Conservation (phyloP, 805 yeast genomes). For the Candida stauntonica region DNA sequence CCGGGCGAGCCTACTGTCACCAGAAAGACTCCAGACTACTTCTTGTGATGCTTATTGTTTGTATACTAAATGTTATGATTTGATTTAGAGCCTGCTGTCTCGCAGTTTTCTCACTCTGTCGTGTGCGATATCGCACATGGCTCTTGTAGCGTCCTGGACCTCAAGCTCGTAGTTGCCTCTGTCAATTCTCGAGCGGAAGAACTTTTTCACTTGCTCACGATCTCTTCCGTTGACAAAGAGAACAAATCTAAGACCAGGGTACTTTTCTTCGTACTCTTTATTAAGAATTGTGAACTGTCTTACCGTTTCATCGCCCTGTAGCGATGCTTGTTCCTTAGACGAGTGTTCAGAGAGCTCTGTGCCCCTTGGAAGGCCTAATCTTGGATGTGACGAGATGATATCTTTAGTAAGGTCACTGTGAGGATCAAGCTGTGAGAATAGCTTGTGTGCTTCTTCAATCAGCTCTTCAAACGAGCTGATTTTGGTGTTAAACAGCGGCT, state of each 20-base stretch:
- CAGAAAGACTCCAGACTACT: slow-evolving; percentile 95
- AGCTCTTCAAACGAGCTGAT: slow-evolving; percentile 15
- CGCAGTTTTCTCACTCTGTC: slow-evolving; percentile 64
- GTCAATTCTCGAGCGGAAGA: slow-evolving; percentile 56
- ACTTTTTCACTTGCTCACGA: slow-evolving; percentile 56
- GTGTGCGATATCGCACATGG: slow-evolving; percentile 88
- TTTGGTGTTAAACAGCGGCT: slow-evolving; percentile 9
- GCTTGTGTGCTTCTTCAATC: slow-evolving; percentile 15
- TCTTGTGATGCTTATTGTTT: slow-evolving; percentile 69
- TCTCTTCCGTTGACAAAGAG: slow-evolving; percentile 85
- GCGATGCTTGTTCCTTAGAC: slow-evolving; percentile 61
- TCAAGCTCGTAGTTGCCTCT: slow-evolving; percentile 53
- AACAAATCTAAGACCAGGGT: slow-evolving; percentile 76
- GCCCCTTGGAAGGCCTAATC: slow-evolving; percentile 63
- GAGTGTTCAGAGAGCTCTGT: slow-evolving; percentile 60
- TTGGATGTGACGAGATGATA: slow-evolving; percentile 88
- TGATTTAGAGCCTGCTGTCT: too few species aligned
- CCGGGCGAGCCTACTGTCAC: slow-evolving; percentile 98
- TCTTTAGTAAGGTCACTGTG: slow-evolving; percentile 22
- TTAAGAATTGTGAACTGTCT: slow-evolving; percentile 49
- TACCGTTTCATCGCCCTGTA: slow-evolving; percentile 47
- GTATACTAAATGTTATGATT: too few species aligned
- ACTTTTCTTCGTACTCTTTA: slow-evolving; percentile 53
- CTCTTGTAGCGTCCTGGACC: slow-evolving; percentile 64
- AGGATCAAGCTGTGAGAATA: slow-evolving; percentile 17